Conservation (phyloP, 345 rosid genomes). For the Syzygium jambos region DNA sequence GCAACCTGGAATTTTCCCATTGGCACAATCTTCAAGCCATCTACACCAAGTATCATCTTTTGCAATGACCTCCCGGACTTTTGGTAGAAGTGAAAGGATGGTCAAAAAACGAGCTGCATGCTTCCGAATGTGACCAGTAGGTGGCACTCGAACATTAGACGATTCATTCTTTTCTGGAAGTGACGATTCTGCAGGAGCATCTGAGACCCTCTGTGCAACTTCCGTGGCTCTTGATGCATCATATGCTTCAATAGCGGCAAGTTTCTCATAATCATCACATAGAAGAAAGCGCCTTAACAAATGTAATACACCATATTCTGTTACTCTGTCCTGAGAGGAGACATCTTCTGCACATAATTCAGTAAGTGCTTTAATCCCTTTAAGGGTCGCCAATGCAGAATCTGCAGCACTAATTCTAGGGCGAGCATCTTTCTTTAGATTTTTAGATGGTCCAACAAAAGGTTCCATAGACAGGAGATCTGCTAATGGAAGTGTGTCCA, state of each 20-base stretch:
- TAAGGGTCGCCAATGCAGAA: slow-evolving; percentile 85
- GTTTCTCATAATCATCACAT: slow-evolving; percentile 86
- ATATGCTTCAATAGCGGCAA: slow-evolving; percentile 85
- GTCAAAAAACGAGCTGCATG: slow-evolving; percentile 89
- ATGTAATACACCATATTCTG: slow-evolving; percentile 65
- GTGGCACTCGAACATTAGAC: slow-evolving; percentile 74
- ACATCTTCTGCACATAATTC: slow-evolving; percentile 68
- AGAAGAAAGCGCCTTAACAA: slow-evolving; percentile 77
- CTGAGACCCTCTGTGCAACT: slow-evolving; percentile 39
- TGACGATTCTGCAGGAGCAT: slow-evolving; percentile 33
- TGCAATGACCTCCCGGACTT: slow-evolving; percentile 58
- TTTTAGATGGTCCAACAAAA: slow-evolving; percentile 53
- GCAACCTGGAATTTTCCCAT: slow-evolving; percentile 62
- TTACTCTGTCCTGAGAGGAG: slow-evolving; percentile 53
- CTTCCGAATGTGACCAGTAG: slow-evolving; percentile 80
- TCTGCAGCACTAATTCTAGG: slow-evolving; percentile 74
- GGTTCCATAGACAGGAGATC: slow-evolving; percentile 92
- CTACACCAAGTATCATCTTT: slow-evolving; percentile 66
- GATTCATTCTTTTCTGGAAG: slow-evolving; percentile 28
- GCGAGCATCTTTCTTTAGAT: slow-evolving; percentile 52
- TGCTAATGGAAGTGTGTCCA: slow-evolving; percentile 48
- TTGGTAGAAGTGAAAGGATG: slow-evolving; percentile 73
- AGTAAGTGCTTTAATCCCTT: slow-evolving; percentile 78
- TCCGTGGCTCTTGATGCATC: slow-evolving; percentile 76
- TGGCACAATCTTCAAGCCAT: slow-evolving; percentile 97